Conservation (phyloP, 2,329 filamentous ascomycete genomes). For the Knufia fluminis region DNA sequence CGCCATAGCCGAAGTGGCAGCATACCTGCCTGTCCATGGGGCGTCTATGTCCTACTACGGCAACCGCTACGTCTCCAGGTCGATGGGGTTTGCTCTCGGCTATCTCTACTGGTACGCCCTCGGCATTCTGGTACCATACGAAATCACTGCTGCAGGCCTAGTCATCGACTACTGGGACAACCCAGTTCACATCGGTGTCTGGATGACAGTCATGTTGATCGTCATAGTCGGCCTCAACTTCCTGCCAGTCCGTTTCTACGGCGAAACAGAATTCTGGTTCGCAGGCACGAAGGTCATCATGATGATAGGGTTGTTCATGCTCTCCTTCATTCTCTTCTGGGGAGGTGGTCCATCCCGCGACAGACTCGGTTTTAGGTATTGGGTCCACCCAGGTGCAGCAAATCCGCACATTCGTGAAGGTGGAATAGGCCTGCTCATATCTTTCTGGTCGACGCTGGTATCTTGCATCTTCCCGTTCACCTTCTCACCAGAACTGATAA, state of each 20-base stretch:
- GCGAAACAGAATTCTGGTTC: conserved; percentile 48
- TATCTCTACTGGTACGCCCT: conserved; percentile 41
- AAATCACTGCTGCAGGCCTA: conserved; percentile 58
- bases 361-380: conserved; percentile 44
- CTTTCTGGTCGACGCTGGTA: conserved; percentile 44
- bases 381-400: conserved; percentile 40
- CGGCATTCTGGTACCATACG: conserved; percentile 43
- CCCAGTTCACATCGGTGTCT: conserved; percentile 35
- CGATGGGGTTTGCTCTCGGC: conserved; percentile 35
- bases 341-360: conserved; percentile 46
- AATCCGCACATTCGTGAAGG: conserved; percentile 41
- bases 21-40: conserved; percentile 37
- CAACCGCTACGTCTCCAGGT: conserved; percentile 35
- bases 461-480: conserved; percentile 46
- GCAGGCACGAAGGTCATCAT: conserved; percentile 44
- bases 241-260: conserved; percentile 42
- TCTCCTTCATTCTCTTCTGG: conserved; percentile 48
- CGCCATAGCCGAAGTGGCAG: conserved; percentile 33
- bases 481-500: conserved; percentile 47
- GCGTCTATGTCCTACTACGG: conserved; percentile 37
- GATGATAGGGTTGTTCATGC: conserved; percentile 40
- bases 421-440: conserved; percentile 42
- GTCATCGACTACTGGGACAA: conserved; percentile 54
- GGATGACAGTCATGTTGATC: conserved; percentile 50
- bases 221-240: conserved; percentile 46